Evolutionary conservation across 805 yeast genomes (phyloP).

Genomic region (Nakazawaea siamensis): DNA sequence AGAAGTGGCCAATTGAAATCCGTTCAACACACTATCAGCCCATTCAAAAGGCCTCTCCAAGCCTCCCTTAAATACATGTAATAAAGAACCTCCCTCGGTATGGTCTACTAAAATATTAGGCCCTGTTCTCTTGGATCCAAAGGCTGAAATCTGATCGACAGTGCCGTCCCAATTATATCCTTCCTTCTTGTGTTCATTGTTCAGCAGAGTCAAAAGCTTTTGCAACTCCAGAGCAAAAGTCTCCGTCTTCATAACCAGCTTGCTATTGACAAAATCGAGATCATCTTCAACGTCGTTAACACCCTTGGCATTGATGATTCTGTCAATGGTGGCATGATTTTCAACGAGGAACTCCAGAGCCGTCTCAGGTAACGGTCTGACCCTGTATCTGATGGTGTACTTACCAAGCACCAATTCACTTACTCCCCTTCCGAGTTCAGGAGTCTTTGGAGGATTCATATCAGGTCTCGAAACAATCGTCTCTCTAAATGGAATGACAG

Average conservation of each 20-base stretch:
- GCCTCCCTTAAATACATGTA: constrained; percentile 18
- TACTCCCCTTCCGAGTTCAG: constrained; percentile 41
- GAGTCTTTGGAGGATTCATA: constrained; percentile 39
- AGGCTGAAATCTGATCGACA: constrained; percentile 41
- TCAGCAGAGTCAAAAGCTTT: constrained; percentile 19
- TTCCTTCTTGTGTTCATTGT: constrained; percentile 13
- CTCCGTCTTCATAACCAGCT: constrained; percentile 16
- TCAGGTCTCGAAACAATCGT: constrained; percentile 51
- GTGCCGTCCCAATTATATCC: constrained; percentile 22
- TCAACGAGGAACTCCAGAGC: constrained; percentile 41
- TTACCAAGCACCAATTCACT: constrained; percentile 44
- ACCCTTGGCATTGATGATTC: constrained; percentile 41
- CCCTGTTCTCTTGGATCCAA: constrained; percentile 75
- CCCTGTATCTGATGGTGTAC: constrained; percentile 29
- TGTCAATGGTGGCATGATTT: constrained; percentile 35
- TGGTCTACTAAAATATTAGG: constrained; percentile 66
- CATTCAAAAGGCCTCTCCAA: too few species aligned
- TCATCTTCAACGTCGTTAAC: constrained; percentile 15
- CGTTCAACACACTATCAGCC: constrained; percentile 65
- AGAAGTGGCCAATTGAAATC: constrained; percentile 72
- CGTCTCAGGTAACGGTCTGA: constrained; percentile 47
- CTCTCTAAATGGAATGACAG: constrained; percentile 91
- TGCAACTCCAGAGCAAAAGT: constrained; percentile 26
- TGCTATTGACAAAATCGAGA: constrained; percentile 11
- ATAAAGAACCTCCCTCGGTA: constrained; percentile 11